Evolutionary conservation across 2,329 filamentous ascomycete species (phyloP).

Genomic region (Zasmidium angulare): DNA sequence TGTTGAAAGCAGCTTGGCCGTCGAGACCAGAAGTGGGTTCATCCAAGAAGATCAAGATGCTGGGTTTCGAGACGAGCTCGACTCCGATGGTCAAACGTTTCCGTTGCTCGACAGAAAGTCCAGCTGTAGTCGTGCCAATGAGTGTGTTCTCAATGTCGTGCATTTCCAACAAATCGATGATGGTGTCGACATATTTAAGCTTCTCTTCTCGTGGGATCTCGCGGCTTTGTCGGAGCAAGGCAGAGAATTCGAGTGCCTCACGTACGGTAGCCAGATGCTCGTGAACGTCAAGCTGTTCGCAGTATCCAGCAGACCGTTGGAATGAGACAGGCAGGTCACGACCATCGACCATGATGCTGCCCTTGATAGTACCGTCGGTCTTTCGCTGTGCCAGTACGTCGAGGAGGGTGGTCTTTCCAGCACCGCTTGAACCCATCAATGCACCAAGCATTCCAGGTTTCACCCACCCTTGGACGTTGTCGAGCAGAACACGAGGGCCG

Average conservation of each 20-base stretch:
- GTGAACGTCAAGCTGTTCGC: slow-evolving; percentile 67
- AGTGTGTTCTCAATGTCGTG: slow-evolving; percentile 64
- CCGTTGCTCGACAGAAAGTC: slow-evolving; percentile 54
- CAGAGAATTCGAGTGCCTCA: slow-evolving; percentile 66
- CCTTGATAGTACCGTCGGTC: slow-evolving; percentile 45
- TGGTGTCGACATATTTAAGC: slow-evolving; percentile 65
- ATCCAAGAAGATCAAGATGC: slow-evolving; percentile 65
- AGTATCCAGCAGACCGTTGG: slow-evolving; percentile 55
- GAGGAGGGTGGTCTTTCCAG: slow-evolving; percentile 42
- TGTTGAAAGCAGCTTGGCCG: slow-evolving; percentile 66
- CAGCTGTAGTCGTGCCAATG: slow-evolving; percentile 60
- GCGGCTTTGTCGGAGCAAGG: slow-evolving; percentile 61
- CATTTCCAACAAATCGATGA: slow-evolving; percentile 65
- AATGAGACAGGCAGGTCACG: slow-evolving; percentile 44
- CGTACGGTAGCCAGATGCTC: slow-evolving; percentile 66
- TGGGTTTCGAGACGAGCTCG: slow-evolving; percentile 58
- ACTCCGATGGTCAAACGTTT: slow-evolving; percentile 59
- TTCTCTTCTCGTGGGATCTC: slow-evolving; percentile 62
- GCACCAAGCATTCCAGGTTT: slow-evolving; percentile 75
- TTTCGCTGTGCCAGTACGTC: slow-evolving; percentile 46
- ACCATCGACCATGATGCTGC: slow-evolving; percentile 49
- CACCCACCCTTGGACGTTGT: slow-evolving; percentile 69
- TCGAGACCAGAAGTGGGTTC: slow-evolving; percentile 60
- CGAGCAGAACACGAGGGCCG: slow-evolving; percentile 50
- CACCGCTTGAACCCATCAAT: slow-evolving; percentile 75